These are phyloP conservation scores for Striga asiatica DNA, from an alignment of 257 asterid species.

Conservation along the genomic window DNA sequence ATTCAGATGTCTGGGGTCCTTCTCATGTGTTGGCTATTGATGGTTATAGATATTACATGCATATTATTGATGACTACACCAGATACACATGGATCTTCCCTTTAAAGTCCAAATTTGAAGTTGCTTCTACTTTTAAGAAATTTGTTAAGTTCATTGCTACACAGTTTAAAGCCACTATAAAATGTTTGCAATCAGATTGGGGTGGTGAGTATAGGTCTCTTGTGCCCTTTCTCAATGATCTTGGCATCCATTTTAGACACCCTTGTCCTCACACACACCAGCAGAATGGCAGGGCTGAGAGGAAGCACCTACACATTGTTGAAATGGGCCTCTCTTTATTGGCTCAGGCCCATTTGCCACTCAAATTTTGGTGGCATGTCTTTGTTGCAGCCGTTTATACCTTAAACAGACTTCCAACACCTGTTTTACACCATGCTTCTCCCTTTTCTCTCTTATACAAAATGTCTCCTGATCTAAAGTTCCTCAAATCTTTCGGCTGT, in stretches of 20 bases:
- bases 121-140: not conserved
- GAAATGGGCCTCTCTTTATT: not conserved
- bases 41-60: not conserved
- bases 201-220: too few species aligned
- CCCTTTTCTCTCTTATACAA: not conserved
- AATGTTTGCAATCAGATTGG: not conserved
- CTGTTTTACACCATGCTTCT: not conserved
- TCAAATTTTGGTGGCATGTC: not conserved
- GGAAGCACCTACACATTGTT: not conserved
- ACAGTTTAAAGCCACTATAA: not conserved
- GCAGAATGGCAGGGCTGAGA: not conserved
- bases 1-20: not conserved
- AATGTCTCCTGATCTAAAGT: not conserved
- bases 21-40: not conserved
- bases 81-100: not conserved
- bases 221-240: rapidly evolving
- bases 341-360: not conserved
- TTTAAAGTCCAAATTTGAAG: not conserved
- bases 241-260: not conserved
- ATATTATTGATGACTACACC: not conserved
- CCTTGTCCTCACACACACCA: not conserved
- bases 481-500: not conserved
- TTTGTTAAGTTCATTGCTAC: not conserved
- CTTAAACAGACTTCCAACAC: not conserved
- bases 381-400: not conserved